Conservation (phyloP, 306 rosid species). For the Quillaja saponaria region DNA sequence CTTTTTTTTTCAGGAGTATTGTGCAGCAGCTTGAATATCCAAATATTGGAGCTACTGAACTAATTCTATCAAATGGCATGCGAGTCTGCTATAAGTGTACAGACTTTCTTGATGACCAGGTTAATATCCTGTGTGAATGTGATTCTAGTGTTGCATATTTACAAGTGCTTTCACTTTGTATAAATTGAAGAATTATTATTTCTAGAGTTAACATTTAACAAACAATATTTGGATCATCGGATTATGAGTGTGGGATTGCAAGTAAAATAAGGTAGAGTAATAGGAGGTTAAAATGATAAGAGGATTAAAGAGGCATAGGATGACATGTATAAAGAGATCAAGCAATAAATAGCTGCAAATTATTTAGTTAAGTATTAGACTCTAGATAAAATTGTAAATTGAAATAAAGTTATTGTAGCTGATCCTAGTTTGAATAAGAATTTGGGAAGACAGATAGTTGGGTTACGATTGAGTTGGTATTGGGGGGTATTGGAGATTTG, state of each 20-base stretch:
- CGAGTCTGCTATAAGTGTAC: conserved; percentile 84
- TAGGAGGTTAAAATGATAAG: too few relatives aligned
- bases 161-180: neutral
- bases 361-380: neutral
- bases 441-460: neutral
- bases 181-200: too few relatives aligned
- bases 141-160: conserved; percentile 2
- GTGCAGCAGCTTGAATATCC: conserved; percentile 71
- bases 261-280: too few relatives aligned
- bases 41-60: conserved; percentile 82
- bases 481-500: neutral
- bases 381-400: neutral
- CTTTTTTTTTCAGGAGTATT: conserved; percentile 76
- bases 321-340: too few relatives aligned
- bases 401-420: neutral
- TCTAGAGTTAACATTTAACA: too few relatives aligned
- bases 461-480: conserved; percentile 1
- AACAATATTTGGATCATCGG: too few relatives aligned
- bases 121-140: conserved; percentile 30
- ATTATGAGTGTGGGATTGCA: too few relatives aligned
- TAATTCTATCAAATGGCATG: conserved; percentile 88
- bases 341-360: neutral
- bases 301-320: neutral
- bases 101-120: conserved; percentile 97
- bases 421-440: conserved; percentile 1